Evolutionary conservation across 768 basidiomycete species (phyloP), one percentile per base, ranked within the genome.

Genomic region (Leccinum ochraceum): DNA sequence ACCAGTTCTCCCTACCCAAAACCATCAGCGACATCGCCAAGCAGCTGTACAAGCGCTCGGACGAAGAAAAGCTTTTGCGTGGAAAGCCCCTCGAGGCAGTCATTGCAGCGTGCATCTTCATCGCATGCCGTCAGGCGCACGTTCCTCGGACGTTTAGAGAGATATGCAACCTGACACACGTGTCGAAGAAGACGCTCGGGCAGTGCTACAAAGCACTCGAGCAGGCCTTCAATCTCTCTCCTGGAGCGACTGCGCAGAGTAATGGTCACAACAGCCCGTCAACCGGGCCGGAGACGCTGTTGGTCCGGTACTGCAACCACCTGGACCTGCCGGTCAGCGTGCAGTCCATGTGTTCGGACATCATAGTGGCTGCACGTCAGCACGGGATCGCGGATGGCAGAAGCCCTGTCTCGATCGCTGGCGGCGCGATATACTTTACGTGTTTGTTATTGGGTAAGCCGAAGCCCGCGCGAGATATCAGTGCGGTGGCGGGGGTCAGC

Each of bases 401-500:
- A 62, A 93, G 88, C 68, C 96, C 96, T 1, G 92, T 98, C 55
- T 97, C 97, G n/a, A 95, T 99, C 66, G 97, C 96, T n/a, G 93
- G 94, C 46, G 94, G 93, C 44, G 92, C 94, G 20, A 94, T 99
- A 61, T 94, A 90, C 78, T 98, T 98, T 76, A 92, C 92, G 32
- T 92, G 91, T 69, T 82, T 88, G 65, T 71, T 98, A 48, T 80
- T 95, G 68, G 92, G 89, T 56, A 85, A 86, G 68, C 68, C 78
- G 28, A 93, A 92, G 75, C 82, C 86, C 24, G 82, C 89, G 53
- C 86, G 87, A 75, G 94, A 98, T 69, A 95, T 99, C 69, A 90
- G 90, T 63, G 78, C 81, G 16, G 93, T 98, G 11, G 95, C 94
- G 3, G 94, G 95, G 10, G 94, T 98, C 20, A 95, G 94, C 71